Evolutionary conservation across 2,329 filamentous ascomycete species (phyloP), one percentile per base, ranked within the genome.

Genomic region (Herpotrichia juniperi): DNA sequence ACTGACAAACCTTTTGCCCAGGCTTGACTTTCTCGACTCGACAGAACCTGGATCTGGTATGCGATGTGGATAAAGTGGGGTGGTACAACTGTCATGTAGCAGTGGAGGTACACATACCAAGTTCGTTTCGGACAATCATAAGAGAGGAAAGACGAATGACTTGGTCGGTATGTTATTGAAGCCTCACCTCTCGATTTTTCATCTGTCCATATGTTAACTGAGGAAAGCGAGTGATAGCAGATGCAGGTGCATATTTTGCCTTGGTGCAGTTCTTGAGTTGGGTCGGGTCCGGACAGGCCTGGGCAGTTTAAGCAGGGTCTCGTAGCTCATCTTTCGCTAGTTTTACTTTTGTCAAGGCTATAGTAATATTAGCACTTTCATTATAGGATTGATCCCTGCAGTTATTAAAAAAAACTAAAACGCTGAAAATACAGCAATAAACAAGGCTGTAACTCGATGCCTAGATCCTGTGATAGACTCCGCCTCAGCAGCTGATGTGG

Each of bases 241-340:
- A 54, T 44, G 51, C 51, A 14, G 51, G 51, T 22, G 51, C 51
- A 7, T 54, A 54, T 32, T 50, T 54, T 26, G 51, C 51, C 6
- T 25, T 54, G 34, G 37, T 54, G n/a, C 51, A 54, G 31, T 50
- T 54, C 26, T 21, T 50, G n/a, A 47, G 47, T 21, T 54, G 51
- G 51, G 50, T 50, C 12, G 28, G 22, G 11, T 54, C 47, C 11
- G 51, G 51, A 6, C 26, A 37, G 22, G 51, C 51, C 9, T 54
- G 51, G 51, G 24, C 26, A 7, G 12, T 28, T 7, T 28, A 12
- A 28, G 26, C 7, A 28, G 7, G 26, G 26, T n/a, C n/a, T n/a
- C n/a, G n/a, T n/a, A n/a, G n/a, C n/a, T n/a, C n/a, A n/a, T n/a
- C n/a, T n/a, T n/a, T n/a, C n/a, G n/a, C n/a, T n/a, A n/a, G n/a